Conservation (phyloP, 768 basidiomycete species). For the Termitomyces sp. region DNA sequence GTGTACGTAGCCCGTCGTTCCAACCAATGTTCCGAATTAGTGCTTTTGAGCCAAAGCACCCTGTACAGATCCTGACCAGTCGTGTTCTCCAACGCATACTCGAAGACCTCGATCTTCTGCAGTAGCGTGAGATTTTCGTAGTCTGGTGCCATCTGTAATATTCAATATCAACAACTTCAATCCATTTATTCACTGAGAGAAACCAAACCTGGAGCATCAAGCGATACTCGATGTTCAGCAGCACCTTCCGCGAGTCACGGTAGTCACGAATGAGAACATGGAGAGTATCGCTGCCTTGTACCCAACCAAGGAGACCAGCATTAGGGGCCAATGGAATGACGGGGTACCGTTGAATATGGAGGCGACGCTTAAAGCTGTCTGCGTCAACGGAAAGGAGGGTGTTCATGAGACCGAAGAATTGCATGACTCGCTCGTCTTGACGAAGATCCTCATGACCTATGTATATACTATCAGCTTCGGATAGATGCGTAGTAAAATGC, state of each 20-base stretch:
- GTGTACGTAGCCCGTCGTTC: slow-evolving; percentile 96
- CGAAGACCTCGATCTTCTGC: slow-evolving; percentile 99
- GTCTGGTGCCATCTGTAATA: slow-evolving; percentile 91
- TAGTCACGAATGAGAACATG: slow-evolving; percentile 96
- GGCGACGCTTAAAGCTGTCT: slow-evolving; percentile 91
- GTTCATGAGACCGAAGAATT: slow-evolving; percentile 96
- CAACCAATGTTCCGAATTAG: slow-evolving; percentile 96
- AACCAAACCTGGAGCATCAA: slow-evolving; percentile 87
- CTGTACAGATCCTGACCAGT: slow-evolving; percentile 97
- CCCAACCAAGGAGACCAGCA: slow-evolving; percentile 93
- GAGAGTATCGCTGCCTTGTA: slow-evolving; percentile 91
- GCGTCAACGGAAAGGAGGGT: slow-evolving; percentile 90
- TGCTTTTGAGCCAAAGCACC: slow-evolving; percentile 93
- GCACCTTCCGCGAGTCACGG: slow-evolving; percentile 92
- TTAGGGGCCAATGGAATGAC: slow-evolving; percentile 95
- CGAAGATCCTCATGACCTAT: slow-evolving; percentile 97
- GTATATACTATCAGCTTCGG: background rate
- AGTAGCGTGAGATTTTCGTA: slow-evolving; percentile 92
- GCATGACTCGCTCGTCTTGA: slow-evolving; percentile 99
- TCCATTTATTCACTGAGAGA: background rate
- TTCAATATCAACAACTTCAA: background rate
- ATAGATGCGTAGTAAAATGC: background rate
- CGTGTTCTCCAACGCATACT: slow-evolving; percentile 97
- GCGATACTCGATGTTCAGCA: slow-evolving; percentile 98
- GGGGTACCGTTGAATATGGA: slow-evolving; percentile 90